Evolutionary conservation across 495 filamentous ascomycete genomes (phyloP).

Genomic region (Tuber microsphaerosporum): DNA sequence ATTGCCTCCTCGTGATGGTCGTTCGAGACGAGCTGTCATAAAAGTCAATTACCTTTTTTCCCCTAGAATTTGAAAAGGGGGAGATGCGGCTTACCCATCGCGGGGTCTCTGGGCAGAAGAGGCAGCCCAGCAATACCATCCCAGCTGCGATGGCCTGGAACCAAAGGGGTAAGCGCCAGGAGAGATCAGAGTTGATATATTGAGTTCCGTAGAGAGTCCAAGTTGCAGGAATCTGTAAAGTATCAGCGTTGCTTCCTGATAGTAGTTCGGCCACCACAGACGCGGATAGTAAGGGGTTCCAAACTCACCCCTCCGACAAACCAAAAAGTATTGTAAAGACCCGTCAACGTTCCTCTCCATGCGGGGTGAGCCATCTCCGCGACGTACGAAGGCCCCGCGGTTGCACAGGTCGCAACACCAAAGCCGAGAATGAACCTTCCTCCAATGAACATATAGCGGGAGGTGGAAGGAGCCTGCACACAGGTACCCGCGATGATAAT

Average conservation of each 20-base stretch:
- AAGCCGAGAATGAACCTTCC: conserved; percentile 74
- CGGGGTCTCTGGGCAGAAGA: conserved; percentile 41
- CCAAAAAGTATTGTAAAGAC: conserved; percentile 54
- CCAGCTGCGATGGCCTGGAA: conserved; percentile 50
- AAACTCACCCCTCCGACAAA: conserved; percentile 41
- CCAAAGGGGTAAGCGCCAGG: conserved; percentile 57
- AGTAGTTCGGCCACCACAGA: not conserved
- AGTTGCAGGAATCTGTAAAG: conserved; percentile 36
- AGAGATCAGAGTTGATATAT: conserved; percentile 36
- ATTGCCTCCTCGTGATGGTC: conserved; percentile 52
- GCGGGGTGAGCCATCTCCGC: conserved; percentile 67
- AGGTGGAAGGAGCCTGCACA: conserved; percentile 48
- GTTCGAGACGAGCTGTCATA: conserved; percentile 43
- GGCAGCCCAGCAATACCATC: conserved; percentile 36
- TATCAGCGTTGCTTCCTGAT: not conserved
- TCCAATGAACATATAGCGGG: conserved; percentile 56
- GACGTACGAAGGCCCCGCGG: conserved; percentile 67
- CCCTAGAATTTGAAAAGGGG: conserved; percentile 5
- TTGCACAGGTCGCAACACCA: conserved; percentile 58
- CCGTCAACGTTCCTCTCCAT: conserved; percentile 61
- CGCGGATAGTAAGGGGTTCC: not conserved
- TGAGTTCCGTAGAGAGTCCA: conserved; percentile 40
- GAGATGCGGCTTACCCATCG: conserved; percentile 37
- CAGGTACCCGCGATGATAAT: conserved; percentile 53
- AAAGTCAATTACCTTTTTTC: not conserved